Base-by-base conservation (phyloP, 2,329 filamentous ascomycete species). In the Xylaria polymorpha region DNA sequence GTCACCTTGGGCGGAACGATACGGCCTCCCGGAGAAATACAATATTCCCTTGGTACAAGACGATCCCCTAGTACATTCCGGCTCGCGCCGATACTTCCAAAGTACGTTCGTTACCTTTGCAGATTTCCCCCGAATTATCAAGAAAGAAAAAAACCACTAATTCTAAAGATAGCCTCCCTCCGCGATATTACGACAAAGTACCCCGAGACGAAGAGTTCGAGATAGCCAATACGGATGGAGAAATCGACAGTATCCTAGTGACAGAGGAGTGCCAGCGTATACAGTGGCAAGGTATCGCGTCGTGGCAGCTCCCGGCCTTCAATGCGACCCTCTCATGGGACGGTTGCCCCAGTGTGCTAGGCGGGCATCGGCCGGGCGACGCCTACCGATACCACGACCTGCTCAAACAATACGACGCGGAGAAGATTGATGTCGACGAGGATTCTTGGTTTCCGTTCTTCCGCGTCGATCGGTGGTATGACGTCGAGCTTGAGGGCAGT, bases 371-470 rank as follows among this genome's bases (percentile, higher is more conserved):
- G 18, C 55, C 37, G n/a, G 22, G 14, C 1, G 55, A 59, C 20
- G 35, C 9, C 29, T 7, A 22, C 7, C 25, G 14, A 20, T 53
- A 51, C n/a, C 2, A 14, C 25, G 15, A 59, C 32, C 44, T 59
- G 4, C 5, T 59, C 1, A 18, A 44, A 7, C 4, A 50, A 22
- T 65, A 65, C 9, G 4, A 22, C 15, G 7, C 37, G 22, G 15
- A 65, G 20, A 59, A 55, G 35, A 59, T 65, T 12, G 62, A 65
- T 7, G 55, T 65, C 8, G 10, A 43, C 8, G 44, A 41, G 51
- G n/a, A 14, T 6, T 20, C 55, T 1, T 65, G 62, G 62, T 15
- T 65, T 8, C 62, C 62, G 18, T 60, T 51, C 8, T 65, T 65
- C 7, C 3, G n/a, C 6, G 53, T 37, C 18, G 8, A 43, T 43